Base-by-base conservation (phyloP, 108 stramenopile genomes). In the Hondaea fermentalgiana region DNA sequence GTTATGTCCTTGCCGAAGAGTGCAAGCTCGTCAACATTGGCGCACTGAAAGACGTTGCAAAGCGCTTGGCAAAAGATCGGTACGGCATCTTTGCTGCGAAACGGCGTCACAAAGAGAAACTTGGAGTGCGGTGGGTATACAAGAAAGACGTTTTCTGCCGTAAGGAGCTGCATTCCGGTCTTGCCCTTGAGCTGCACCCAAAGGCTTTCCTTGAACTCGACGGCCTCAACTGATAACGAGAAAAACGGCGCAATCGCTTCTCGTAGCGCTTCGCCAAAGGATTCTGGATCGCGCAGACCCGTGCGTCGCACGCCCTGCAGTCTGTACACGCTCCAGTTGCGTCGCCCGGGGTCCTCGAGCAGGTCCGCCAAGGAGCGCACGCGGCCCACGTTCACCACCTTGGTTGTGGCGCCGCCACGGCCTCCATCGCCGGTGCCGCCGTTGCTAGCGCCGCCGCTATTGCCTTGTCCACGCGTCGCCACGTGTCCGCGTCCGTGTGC, bases 1-100 rank as follows among this genome's bases (percentile, higher is more conserved):
- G 76, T 21, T 8, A 83, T 28, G 76, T 83, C 76, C 49, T 83
- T 83, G 45, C 76, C 76, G 49, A 83, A 83, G 6, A 83, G 51
- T 3, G 45, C 43, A 23, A 83, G 76, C 23, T 83, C 76, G 16
- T 83, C 76, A 35, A 83, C 4, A 12, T 83, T 83, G 45, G 76
- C 14, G 51, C 76, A 83, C 25, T 83, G 49, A 53, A 83, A 83
- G 51, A 53, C 76, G 28, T 53, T 53, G 23, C 76, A 53, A 12
- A 83, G 76, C 45, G 76, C 76, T 23, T 83, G 76, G 23, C 51
- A 53, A 53, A 83, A 83, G 76, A 83, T 83, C 25, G 76, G 76
- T 12, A 53, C 23, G 28, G 51, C 76, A 47, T 83, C 76, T 53
- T 83, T 83, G 76, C 51, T 16, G 44, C 76, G 76, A 53, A 83